Conservation (phyloP, 2,329 filamentous ascomycete species). For the Colletotrichum sp. region DNA sequence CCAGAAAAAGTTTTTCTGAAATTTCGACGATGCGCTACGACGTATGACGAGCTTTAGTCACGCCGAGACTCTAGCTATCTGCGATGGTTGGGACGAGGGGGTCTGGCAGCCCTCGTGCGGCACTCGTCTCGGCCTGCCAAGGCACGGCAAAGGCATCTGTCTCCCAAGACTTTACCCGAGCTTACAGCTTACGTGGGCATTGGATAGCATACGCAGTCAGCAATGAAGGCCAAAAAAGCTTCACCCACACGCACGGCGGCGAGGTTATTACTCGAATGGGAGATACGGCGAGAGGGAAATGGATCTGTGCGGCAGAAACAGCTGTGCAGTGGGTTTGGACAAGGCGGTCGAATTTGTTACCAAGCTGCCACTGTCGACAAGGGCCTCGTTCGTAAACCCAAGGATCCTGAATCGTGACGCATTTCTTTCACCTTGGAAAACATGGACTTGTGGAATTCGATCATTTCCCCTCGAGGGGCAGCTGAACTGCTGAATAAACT, state of each 20-base stretch:
- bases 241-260: not conserved
- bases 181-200: not conserved
- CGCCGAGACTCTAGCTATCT: not conserved
- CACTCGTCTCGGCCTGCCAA: slow-evolving; percentile 3
- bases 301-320: not conserved
- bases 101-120: not conserved
- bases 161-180: slow-evolving; percentile 6
- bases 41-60: slow-evolving; percentile 1
- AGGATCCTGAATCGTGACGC: not conserved
- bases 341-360: not conserved
- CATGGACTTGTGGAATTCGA: not conserved
- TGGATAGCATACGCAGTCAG: not conserved
- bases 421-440: not conserved
- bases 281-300: not conserved
- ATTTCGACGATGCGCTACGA: not conserved
- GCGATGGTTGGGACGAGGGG: not conserved
- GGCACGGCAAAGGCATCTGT: not conserved
- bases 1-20: not conserved
- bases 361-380: not conserved
- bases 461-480: not conserved
- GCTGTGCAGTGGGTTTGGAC: not conserved
- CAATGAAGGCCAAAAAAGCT: not conserved
- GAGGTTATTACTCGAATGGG: not conserved
- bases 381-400: not conserved
- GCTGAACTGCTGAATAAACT: not conserved